Base-by-base conservation (phyloP, 2,329 filamentous ascomycete genomes). In the Pleurostoma richardsiae region DNA sequence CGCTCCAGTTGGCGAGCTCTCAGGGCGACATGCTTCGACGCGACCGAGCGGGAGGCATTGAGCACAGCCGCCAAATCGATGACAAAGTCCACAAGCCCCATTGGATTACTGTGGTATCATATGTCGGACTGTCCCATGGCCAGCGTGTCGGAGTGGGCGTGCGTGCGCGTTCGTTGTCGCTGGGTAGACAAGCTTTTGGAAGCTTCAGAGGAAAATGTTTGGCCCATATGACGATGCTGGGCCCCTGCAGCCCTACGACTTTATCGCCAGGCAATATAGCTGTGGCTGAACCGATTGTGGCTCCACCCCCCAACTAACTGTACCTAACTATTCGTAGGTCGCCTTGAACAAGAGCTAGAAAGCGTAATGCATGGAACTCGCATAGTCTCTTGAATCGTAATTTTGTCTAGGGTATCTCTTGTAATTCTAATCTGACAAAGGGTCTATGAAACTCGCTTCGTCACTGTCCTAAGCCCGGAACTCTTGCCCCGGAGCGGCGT, bases 1-100 rank as follows among this genome's bases (percentile, higher is more conserved):
- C 65, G 67, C 49, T 79, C 74, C 46, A 80, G 60, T 62, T 82
- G 79, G 40, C 72, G 69, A 47, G 71, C 62, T 53, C 81, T 73
- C 44, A 85, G 68, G 49, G 78, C 79, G 42, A 79, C 61, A 64
- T 85, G 82, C 62, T 78, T 83, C 42, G 74, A 66, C 42, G 84
- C 85, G 50, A 91, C 76, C 31, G 79, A 79, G 49, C 83, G 79
- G 43, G 86, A 85, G 61, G 82, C 86, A 71, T 77, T 82, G 64
- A 86, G 74, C 53, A 91, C 73, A 50, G 83, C 80, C 55, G 83
- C 81, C 57, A 86, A 71, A 69, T 91, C 88, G 61, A 90, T 72
- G 52, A 74, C 69, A 60, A 76, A 80, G 69, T 79, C 84, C 69
- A 77, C 79, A 75, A 82, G 71, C 64, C 78, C 70, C 79, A 83